Evolutionary conservation across 2,329 filamentous ascomycete genomes (phyloP), one percentile per base, ranked within the genome.

Genomic region (Botrytis hyacinthi): DNA sequence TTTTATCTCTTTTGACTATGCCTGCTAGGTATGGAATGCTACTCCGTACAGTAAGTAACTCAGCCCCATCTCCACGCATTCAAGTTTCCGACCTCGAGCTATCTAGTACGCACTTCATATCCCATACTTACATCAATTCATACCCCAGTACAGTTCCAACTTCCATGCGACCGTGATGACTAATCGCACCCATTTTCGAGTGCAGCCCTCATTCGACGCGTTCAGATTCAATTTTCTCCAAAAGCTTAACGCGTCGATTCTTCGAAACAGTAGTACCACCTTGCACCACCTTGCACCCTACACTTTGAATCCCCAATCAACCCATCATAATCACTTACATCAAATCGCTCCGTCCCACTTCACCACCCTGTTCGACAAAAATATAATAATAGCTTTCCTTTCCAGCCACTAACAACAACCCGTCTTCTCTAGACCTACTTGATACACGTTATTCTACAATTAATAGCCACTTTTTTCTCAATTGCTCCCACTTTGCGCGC

Each of bases 291-390:
- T 51, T 51, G 48, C 48, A 51, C 26, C n/a, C n/a, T 40, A 26
- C 29, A 51, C 35, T 29, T 26, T n/a, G 6, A 59, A 59, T 29
- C 26, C 29, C 66, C 35, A 48, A 32, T n/a, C 67, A 69, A 44
- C 54, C 67, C 67, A 61, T 70, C 67, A 46, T 20, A 59, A 44
- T 29, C 35, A 32, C 40, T 61, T 12, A 7, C 66, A 68, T 68
- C 51, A 57, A 57, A 18, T 57, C 66, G 48, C 35, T 69, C 48
- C 37, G 48, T 69, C 66, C 48, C 66, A 69, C 66, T 42, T 57
- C n/a, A n/a, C 54, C 66, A 69, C 66, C 66, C 66, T 42, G 48
- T 69, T 26, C 66, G 51, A 57, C 48, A 69, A 57, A 69, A 57
- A 14, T 44, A 69, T 69, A 69, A 69, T 69, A 69, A 57, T 57